Conservation (phyloP, 2,329 filamentous ascomycete genomes). For the Neonectria sp. region DNA sequence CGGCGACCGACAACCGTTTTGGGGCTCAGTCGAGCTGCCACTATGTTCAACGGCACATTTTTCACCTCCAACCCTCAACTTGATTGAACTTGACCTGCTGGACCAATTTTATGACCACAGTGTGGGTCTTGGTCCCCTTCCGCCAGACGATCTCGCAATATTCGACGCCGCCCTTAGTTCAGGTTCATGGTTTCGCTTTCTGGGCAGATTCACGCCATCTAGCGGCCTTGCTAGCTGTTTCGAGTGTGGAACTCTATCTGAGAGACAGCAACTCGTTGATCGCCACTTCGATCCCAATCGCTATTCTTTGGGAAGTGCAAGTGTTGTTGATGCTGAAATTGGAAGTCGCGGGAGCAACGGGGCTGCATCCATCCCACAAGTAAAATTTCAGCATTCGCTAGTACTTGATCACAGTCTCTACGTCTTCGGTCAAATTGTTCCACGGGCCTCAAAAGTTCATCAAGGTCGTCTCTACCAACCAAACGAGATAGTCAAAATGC, state of each 20-base stretch:
- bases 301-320: background rate
- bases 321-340: background rate
- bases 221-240: constrained; percentile 1
- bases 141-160: background rate
- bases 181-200: background rate
- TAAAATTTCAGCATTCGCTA: background rate
- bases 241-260: background rate
- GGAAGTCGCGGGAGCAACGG: background rate
- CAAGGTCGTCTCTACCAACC: background rate
- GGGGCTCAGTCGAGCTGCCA: background rate
- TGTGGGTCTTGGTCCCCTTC: background rate
- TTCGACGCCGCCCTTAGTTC: background rate
- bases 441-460: background rate
- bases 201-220: background rate
- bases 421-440: background rate
- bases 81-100: background rate
- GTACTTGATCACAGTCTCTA: background rate
- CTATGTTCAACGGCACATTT: no score
- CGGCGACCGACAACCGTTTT: background rate
- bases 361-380: background rate
- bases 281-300: no score
- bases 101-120: background rate
- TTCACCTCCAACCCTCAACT: background rate
- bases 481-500: constrained; percentile 1
- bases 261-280: background rate